Evolutionary conservation across 352 stramenopile species (phyloP).

Genomic region (Globisporangium paroecandrum): DNA sequence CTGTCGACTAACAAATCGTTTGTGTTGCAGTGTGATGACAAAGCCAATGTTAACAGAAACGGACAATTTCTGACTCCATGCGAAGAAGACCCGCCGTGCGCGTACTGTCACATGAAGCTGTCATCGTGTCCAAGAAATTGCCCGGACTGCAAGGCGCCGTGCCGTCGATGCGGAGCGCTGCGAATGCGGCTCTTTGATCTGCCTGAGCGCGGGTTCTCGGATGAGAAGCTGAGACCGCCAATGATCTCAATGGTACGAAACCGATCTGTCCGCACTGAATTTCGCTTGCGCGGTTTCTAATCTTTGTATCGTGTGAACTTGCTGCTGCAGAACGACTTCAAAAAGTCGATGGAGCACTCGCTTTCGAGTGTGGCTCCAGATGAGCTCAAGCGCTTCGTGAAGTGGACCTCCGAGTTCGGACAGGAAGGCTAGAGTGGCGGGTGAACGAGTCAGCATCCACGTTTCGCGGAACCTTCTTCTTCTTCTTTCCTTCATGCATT

Average conservation of each 20-base stretch:
- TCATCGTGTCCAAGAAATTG: conserved; percentile 70
- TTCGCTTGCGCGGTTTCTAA: conserved; percentile 1
- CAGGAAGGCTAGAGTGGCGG: conserved; percentile 90
- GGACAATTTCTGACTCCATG: conserved; percentile 77
- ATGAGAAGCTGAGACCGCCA: conserved; percentile 83
- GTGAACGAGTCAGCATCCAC: neutral
- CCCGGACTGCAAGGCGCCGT: conserved; percentile 64
- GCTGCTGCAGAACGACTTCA: conserved; percentile 90
- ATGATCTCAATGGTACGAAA: conserved; percentile 80
- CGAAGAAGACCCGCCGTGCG: conserved; percentile 78
- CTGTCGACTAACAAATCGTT: neutral
- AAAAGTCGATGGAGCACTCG: conserved; percentile 92
- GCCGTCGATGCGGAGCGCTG: conserved; percentile 63
- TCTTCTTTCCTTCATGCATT: conserved; percentile 4
- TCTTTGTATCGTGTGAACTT: neutral
- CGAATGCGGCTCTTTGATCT: conserved; percentile 87
- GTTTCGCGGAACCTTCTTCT: neutral
- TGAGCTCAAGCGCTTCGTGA: conserved; percentile 96
- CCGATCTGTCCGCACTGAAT: neutral
- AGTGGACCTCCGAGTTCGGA: conserved; percentile 99
- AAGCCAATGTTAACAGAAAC: conserved; percentile 52
- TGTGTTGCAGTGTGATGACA: conserved; percentile 67
- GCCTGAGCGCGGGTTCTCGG: conserved; percentile 72
- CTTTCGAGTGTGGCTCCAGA: conserved; percentile 94
- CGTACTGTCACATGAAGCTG: conserved; percentile 89